phyloP scores from a whole-genome alignment of 129 eudicot species.

The Mikania micrantha region DNA sequence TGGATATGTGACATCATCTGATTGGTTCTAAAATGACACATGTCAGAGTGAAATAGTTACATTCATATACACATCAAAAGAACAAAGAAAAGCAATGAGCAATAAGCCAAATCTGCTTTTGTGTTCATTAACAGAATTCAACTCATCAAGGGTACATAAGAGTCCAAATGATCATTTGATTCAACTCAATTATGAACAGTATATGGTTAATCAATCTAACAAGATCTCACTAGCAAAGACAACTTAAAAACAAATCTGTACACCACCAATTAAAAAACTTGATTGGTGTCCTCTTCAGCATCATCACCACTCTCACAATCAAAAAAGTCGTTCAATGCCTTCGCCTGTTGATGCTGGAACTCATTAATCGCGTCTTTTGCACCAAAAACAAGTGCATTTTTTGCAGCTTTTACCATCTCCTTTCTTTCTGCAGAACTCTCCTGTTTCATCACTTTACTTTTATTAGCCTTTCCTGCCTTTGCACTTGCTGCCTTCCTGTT shows the following conservation, averaged over 20 bases:
- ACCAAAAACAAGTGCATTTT: slow-evolving; percentile 55
- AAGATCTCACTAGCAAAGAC: slow-evolving; percentile 5
- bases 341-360: slow-evolving; percentile 44
- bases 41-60: not conserved
- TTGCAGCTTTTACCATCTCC: slow-evolving; percentile 57
- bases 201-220: not conserved
- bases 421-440: slow-evolving; percentile 22
- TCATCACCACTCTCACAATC: slow-evolving; percentile 26
- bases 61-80: not conserved
- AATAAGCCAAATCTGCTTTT: not conserved
- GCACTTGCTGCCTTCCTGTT: slow-evolving; percentile 54
- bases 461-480: slow-evolving; percentile 31
- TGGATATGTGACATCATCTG: not conserved
- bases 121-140: not conserved
- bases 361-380: slow-evolving; percentile 65
- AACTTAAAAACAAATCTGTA: not conserved
- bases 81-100: not conserved
- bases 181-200: slow-evolving; percentile 11
- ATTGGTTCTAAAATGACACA: not conserved
- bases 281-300: slow-evolving; percentile 30
- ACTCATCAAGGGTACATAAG: slow-evolving; percentile 8
- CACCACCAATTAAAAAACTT: not conserved
- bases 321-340: slow-evolving; percentile 19
- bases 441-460: slow-evolving; percentile 9
- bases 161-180: slow-evolving; percentile 1